Evolutionary conservation across 345 rosid genomes (phyloP), one percentile per base, ranked within the genome.

Genomic region (Boechera divaricarpa): DNA sequence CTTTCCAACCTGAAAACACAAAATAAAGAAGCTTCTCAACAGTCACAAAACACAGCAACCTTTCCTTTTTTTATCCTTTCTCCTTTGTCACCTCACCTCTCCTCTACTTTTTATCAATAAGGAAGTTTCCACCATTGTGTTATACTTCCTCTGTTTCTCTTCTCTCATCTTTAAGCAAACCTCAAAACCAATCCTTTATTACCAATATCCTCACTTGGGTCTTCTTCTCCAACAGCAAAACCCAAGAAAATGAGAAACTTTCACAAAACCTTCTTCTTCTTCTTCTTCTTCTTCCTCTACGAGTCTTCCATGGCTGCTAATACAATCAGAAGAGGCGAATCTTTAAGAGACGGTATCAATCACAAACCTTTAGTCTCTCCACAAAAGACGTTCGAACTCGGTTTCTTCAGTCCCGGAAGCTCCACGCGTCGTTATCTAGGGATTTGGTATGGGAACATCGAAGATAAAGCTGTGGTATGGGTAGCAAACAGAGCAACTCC

Each of bases 401-500:
- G 83, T 0, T 80, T 75, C 79, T 80, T 80, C 77, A 80, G 76
- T 74, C 80, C 79, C 0, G 80, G 73, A 32, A 3, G 6, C 7
- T 80, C 83, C 0, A 70, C 67, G 4, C 6, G 0, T 29, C 72
- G 79, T 39, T 80, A 70, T 41, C 54, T 80, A 10, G 83, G 83
- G 48, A 75, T 80, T 33, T 63, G 83, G 80, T 80, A 80, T 5
- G 75, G 79, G 0, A 79, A 69, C 79, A 79, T 79, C 41, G 82
- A 74, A 5, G 82, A 73, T 2, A 79, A 79, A 79, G 72, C 82
- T 61, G 66, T 73, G 0, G 82, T 79, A 1, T 79, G 82, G 79
- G 78, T 79, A 7, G 98, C 96, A 9, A 92, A 92, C 63, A 82
- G 91, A 79, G 85, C 84, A 2, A 71, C 0, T 2, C 89, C 98